phyloP scores from a whole-genome alignment of 139 green algal genomes.

The Ostreobium quekettii region DNA sequence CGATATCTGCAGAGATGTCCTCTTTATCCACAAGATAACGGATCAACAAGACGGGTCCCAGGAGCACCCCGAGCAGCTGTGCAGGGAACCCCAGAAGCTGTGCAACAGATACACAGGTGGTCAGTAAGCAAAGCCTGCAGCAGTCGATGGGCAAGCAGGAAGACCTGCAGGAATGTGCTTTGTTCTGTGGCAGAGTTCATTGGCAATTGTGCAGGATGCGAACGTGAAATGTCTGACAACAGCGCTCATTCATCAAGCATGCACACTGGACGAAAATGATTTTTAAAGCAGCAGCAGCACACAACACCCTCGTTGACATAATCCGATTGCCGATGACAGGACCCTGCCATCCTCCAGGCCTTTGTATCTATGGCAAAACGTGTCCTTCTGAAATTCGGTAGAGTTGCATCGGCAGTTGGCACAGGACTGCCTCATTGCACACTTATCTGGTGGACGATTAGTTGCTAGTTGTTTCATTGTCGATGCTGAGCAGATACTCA shows the following conservation, averaged over 20 bases:
- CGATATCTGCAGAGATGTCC: conserved; percentile 25
- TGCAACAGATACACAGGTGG: too few species aligned
- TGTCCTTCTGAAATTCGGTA: neutral
- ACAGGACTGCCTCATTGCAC: neutral
- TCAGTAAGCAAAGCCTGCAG: too few species aligned
- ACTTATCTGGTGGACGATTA: neutral
- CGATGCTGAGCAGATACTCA: neutral
- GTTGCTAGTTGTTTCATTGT: too few species aligned
- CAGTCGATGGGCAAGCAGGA: neutral
- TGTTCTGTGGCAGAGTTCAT: neutral
- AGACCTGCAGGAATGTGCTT: neutral
- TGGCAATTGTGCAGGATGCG: neutral
- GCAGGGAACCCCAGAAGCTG: conserved; percentile 57
- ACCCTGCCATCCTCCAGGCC: too few species aligned
- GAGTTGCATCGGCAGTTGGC: neutral
- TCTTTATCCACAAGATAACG: conserved; percentile 36
- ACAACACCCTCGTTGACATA: too few species aligned
- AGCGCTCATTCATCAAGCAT: too few species aligned
- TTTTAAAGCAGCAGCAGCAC: too few species aligned
- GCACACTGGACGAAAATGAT: too few species aligned
- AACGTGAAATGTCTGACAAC: neutral
- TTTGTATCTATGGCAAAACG: neutral
- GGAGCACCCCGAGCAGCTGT: conserved; percentile 48
- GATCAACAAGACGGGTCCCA: conserved; percentile 32
- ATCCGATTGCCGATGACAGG: too few species aligned